Base-by-base conservation (phyloP, 2,329 filamentous ascomycete genomes). In the Penicillium hordei region DNA sequence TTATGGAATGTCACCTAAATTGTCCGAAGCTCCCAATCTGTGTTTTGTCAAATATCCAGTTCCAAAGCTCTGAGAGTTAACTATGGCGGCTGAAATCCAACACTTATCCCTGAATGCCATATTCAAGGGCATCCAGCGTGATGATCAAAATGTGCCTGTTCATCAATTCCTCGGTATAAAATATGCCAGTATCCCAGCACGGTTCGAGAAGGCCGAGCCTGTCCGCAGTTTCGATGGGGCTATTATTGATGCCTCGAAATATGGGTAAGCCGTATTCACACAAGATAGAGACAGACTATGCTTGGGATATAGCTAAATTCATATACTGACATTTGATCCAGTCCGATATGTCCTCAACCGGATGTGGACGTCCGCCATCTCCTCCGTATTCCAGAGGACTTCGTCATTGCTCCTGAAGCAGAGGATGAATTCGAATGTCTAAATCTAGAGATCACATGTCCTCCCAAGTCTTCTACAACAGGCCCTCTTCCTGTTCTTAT, bases 341-440 rank as follows among this genome's bases (percentile, higher is more conserved):
- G 76, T 3, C 76, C 78, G 1, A 70, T 71, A 56, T 80, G 78
- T 39, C 78, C 78, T 3, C 78, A 80, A 48, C 66, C 68, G 2
- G 57, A 70, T 17, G 59, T 79, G 1, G 78, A 80, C 31, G 70
- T 79, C 0, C 72, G 77, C 1, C 74, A 79, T 58, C 62, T 80
- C n/a, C 62, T 80, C 23, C 76, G 78, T 8, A 71, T 79, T 1
- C 78, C 78, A 0, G 70, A 72, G 7, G 66, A 73, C 6, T 64
- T 71, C 25, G 50, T 45, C 1, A 68, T 73, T 29, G 59, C 55
- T 9, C 54, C 66, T 0, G 74, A 77, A 36, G 60, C 59, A 0
- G 73, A 79, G 57, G 75, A 79, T 50, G 79, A 81, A 59, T 76
- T 80, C 5, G 65, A 68, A 21, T 81, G 78, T 46, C 60, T 78